Evolutionary conservation across 2,329 filamentous ascomycete genomes (phyloP), one percentile per base, ranked within the genome.

Genomic region (Fusarium penzigii): DNA sequence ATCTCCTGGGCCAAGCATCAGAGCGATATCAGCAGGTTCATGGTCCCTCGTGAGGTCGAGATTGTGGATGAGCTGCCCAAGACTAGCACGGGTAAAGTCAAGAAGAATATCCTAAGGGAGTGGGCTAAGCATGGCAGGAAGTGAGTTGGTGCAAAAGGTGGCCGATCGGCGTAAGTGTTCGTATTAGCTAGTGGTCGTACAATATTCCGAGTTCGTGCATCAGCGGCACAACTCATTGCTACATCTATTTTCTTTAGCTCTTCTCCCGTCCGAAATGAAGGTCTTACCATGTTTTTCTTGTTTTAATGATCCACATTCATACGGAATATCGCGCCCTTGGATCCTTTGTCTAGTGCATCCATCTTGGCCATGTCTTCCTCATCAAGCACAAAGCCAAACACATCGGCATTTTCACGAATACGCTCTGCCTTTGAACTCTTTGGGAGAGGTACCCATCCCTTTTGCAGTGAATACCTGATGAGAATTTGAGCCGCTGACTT

Each of bases 31-130:
- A 92, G 89, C 73, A 85, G 86, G 59, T 99, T 97, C 68, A 97
- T 97, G 94, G 87, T 88, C 13, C 85, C 84, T 25, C 71, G 80
- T 39, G 85, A 87, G 67, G 82, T 87, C 1, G 90, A 96, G 70
- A 78, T 97, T 42, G 84, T 99, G n/a, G 61, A 76, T 6, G 92
- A 97, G 71, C 77, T 99, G 59, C 94, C 94, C 10, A 99, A 99
- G 82, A 99, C 94, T 29, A 94, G 89, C 71, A 99, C 94, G 1
- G 94, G 94, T 3, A 99, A 99, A 80, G 81, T 97, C 54, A 87
- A 91, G 81, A 99, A 99, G 84, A 97, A 96, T 66, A 84, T 96
- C 6, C 72, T 99, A 49, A 78, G 94, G 54, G 88, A 90, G 62
- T 96, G 92, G 93, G 89, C 89, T 3, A 70, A 68, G 61, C 60